Evolutionary conservation across 495 filamentous ascomycete genomes (phyloP), one percentile per base, ranked within the genome.

Genomic region (Penicillium manginii): DNA sequence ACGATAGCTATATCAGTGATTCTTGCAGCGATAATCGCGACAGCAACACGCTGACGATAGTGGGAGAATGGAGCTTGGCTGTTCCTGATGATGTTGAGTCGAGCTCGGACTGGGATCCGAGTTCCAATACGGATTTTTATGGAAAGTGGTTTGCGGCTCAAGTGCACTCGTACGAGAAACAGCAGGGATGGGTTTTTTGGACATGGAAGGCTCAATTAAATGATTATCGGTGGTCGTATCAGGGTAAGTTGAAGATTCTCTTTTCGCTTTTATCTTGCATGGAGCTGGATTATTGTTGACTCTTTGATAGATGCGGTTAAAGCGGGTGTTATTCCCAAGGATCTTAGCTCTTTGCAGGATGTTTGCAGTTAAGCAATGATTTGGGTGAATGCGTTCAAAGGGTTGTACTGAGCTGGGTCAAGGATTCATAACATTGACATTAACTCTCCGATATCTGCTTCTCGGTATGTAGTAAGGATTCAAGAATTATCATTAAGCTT

Each of bases 181-280:
- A 78, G 43, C 70, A 72, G 11, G 86, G 86, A 0, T 88, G 86
- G 84, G 61, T 86, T 3, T 88, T 84, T 66, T 88, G 85, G 86
- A 73, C 73, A 11, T 87, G 86, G 86, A 88, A 86, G 73, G 67
- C 71, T 11, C 69, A 83, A 54, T 67, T 81, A 50, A 74, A 79
- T 19, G 84, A 88, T 67, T 86, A 77, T 66, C 70, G 85, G 23
- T 87, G 85, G 84, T 77, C 77, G 32, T 88, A 88, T 63, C 62
- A 81, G 55, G 72, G 72, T 72, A 58, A 40, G 64, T 62, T 12
- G 17, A 46, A 6, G 17, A 23, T 2, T 31, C 14, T 26, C 31
- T 8, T 49, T 49, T 18, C 37, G 8, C 21, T 10, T 37, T 37
- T 15, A 8, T 37, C 15, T 3, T 11, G 35, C 1, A 8, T 29